phyloP scores from a whole-genome alignment of 148 eudicot genomes.

The Gaultheria prostrata region DNA sequence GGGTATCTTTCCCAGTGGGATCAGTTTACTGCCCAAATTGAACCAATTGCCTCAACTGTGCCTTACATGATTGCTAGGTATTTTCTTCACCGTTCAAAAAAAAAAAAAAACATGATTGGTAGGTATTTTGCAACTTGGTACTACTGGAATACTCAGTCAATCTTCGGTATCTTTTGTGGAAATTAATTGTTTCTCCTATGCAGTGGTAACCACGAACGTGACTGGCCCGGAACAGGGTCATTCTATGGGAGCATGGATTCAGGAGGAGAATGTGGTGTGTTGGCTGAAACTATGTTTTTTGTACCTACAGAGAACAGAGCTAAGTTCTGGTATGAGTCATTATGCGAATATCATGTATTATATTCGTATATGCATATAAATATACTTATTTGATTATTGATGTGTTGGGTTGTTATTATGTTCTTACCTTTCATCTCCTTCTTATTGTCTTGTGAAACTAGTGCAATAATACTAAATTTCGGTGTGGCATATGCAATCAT shows the following conservation, averaged over 20 bases:
- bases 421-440: neutral
- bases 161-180: neutral
- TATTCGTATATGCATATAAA: neutral
- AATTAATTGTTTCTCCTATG: neutral
- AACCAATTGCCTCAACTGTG: slow-evolving; percentile 38
- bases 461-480: neutral
- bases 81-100: neutral
- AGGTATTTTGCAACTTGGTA: slow-evolving; percentile 27
- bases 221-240: slow-evolving; percentile 76
- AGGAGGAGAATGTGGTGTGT: slow-evolving; percentile 95
- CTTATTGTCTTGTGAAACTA: slow-evolving; percentile 6
- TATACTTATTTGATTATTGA: neutral
- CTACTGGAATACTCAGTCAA: neutral
- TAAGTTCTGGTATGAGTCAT: slow-evolving; percentile 59
- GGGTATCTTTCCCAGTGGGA: slow-evolving; percentile 36
- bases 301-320: slow-evolving; percentile 81
- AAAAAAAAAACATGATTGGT: slow-evolving; percentile 25
- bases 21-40: slow-evolving; percentile 32
- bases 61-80: slow-evolving; percentile 44
- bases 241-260: slow-evolving; percentile 62
- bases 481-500: neutral
- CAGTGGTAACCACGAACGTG: slow-evolving; percentile 94
- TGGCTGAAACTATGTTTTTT: slow-evolving; percentile 75
- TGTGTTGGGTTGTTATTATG: neutral
- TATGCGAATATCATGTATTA: neutral